phyloP scores from a whole-genome alignment of 2,329 filamentous ascomycete species.

The Aspergillus sp. region DNA sequence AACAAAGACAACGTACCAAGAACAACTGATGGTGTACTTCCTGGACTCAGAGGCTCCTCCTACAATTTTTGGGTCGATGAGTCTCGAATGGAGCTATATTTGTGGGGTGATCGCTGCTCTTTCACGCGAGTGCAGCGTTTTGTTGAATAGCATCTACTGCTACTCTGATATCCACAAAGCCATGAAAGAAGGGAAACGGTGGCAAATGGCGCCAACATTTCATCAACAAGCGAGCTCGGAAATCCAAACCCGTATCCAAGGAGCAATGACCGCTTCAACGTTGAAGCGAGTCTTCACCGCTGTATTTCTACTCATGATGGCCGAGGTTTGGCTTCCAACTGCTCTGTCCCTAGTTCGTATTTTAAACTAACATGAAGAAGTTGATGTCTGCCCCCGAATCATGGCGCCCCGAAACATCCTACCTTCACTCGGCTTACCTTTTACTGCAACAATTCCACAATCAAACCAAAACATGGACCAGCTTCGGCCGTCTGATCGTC shows the following conservation, averaged over 20 bases:
- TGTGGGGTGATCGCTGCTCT: constrained; percentile 24
- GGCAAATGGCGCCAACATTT: constrained; percentile 30
- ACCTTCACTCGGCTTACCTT: constrained; percentile 32
- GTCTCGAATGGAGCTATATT: constrained; percentile 35
- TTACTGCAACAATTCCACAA: constrained; percentile 29
- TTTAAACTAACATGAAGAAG: constrained; percentile 14
- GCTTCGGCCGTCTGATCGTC: constrained; percentile 27
- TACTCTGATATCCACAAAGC: constrained; percentile 34
- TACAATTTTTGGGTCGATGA: constrained; percentile 31
- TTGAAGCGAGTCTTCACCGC: constrained; percentile 28
- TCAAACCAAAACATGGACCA: constrained; percentile 30
- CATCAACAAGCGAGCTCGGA: constrained; percentile 31
- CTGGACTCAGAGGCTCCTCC: constrained; percentile 28
- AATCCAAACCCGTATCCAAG: constrained; percentile 28
- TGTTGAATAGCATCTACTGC: constrained; percentile 34
- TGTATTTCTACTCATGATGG: constrained; percentile 35
- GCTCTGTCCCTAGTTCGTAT: background rate
- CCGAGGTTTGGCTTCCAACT: constrained; percentile 27
- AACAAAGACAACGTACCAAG: constrained; percentile 24
- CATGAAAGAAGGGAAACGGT: constrained; percentile 24
- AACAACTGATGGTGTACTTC: constrained; percentile 32
- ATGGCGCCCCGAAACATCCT: constrained; percentile 27
- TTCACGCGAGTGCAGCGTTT: constrained; percentile 23
- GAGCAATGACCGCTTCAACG: constrained; percentile 23
- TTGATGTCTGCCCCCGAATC: constrained; percentile 29